Conservation (phyloP, 169 alveolate genomes). For the Plasmodium falciparum region DNA sequence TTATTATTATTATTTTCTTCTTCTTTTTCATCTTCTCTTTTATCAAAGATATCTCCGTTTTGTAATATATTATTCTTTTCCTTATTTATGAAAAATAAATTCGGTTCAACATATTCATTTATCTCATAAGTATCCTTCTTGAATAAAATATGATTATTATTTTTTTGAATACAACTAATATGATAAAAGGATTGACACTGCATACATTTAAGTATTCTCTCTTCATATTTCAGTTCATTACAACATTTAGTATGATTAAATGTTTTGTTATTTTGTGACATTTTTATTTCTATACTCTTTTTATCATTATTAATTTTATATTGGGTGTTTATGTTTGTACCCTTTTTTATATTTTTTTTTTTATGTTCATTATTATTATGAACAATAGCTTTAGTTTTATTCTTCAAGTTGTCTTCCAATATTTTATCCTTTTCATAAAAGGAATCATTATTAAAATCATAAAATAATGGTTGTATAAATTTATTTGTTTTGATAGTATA, state of each 20-base stretch:
- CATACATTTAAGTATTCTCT: neutral
- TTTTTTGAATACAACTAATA: conserved; percentile 20
- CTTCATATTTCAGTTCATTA: conserved; percentile 11
- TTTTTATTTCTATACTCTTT: neutral
- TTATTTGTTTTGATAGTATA: conserved; percentile 18
- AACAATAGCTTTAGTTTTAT: neutral
- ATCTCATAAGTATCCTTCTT: neutral
- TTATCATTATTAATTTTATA: too few relatives aligned
- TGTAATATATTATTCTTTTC: neutral
- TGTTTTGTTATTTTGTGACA: conserved; percentile 9
- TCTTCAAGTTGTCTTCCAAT: neutral
- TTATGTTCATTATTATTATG: neutral
- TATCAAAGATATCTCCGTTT: neutral
- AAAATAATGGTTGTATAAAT: conserved; percentile 45
- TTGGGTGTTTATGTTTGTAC: too few relatives aligned
- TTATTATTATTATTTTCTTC: too few relatives aligned
- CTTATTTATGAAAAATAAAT: neutral
- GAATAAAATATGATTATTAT: conserved; percentile 1
- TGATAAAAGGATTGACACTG: conserved; percentile 59
- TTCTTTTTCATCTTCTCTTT: too few relatives aligned
- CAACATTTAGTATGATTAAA: conserved; percentile 31
- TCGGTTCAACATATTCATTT: neutral
- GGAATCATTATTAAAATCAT: neutral
- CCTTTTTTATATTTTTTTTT: neutral
- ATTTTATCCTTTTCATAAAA: neutral